Conservation (phyloP, 2,329 filamentous ascomycete genomes). For the Exophiala calicioides region DNA sequence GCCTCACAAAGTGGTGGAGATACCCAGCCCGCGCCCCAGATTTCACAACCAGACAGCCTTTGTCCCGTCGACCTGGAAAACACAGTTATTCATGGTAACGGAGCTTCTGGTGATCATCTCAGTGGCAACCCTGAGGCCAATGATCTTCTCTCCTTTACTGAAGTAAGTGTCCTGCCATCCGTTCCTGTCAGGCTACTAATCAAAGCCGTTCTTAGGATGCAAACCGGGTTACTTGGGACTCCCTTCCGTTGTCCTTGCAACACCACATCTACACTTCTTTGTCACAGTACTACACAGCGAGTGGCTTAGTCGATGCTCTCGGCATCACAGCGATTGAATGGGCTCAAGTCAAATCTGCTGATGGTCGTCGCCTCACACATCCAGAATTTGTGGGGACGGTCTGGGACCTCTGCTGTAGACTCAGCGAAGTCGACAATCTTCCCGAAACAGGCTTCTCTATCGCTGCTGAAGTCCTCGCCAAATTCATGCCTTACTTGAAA, state of each 20-base stretch:
- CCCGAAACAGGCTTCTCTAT: slow-evolving; percentile 3
- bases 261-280: slow-evolving; percentile 19
- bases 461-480: slow-evolving; percentile 16
- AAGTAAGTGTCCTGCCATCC: neutral
- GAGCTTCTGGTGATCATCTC: too few species aligned
- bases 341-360: slow-evolving; percentile 8
- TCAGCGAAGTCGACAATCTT: slow-evolving; percentile 7
- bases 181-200: slow-evolving; percentile 1
- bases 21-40: too few species aligned
- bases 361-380: slow-evolving; percentile 2
- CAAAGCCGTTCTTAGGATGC: too few species aligned
- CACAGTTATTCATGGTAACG: too few species aligned
- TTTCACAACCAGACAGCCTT: too few species aligned
- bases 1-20: too few species aligned
- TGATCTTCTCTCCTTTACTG: too few species aligned
- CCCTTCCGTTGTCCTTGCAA: slow-evolving; percentile 20
- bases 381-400: slow-evolving; percentile 13
- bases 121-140: neutral
- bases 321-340: slow-evolving; percentile 18
- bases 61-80: too few species aligned
- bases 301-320: neutral
- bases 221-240: slow-evolving; percentile 8
- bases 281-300: neutral
- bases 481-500: slow-evolving; percentile 18
- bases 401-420: slow-evolving; percentile 10